Evolutionary conservation across 2,329 filamentous ascomycete species (phyloP), one percentile per base, ranked within the genome.

Genomic region (Fusarium oligoseptatum): DNA sequence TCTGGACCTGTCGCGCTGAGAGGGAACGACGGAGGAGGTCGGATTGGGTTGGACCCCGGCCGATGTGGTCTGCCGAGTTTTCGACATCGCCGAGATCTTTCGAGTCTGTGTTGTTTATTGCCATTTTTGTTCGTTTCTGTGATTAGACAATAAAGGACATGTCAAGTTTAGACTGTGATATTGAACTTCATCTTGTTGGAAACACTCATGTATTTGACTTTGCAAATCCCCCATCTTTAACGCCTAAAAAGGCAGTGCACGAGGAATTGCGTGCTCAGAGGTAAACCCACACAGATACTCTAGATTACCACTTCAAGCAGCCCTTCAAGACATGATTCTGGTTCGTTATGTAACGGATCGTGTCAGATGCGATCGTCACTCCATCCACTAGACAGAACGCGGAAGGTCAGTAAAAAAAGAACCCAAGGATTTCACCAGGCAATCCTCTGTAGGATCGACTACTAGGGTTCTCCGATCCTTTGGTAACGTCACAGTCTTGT

Each of bases 1-100:
- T 92, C 82, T 92, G 90, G 12, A 92, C 88, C 79, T 92, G 91
- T n/a, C 90, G 87, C 17, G 88, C 81, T 3, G 88, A 89, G 14
- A 92, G 84, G 48, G 88, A 86, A 6, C 90, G 88, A 22, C 85
- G 84, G 12, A 92, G 83, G 63, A 82, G 83, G 75, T 90, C 87
- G 3, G 84, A 79, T 56, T 78, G 77, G 41, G 77, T 73, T 45
- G 77, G 77, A 50, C 70, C 67, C 9, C 60, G 65, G 20, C 45
- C 36, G 34, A 41, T 39, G 34, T 52, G 65, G 20, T 62, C 70
- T 8, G 37, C 39, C 37, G 37, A 65, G 24, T 71, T 69, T 27
- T 78, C 76, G 57, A 77, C 73, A 41, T 78, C 77, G n/a, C 22
- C 36, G 4, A 63, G 24, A n/a, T 75, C 76, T 52, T 77, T 77